Conservation (phyloP, 2,329 filamentous ascomycete genomes). For the Aspergillus transmontanensis region DNA sequence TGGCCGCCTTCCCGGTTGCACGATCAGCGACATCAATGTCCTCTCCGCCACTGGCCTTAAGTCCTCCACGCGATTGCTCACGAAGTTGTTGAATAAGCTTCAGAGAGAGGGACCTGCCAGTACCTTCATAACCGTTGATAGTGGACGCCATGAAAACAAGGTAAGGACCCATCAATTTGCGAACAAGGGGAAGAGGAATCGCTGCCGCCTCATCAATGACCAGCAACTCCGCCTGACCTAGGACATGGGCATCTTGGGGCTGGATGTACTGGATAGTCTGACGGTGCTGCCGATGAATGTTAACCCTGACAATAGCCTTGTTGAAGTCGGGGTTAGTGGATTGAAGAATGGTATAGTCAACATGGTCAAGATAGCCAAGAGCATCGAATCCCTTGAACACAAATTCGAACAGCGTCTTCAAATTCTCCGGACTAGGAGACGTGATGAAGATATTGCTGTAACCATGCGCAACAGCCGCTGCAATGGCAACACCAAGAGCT, state of each 20-base stretch:
- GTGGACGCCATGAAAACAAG: conserved; percentile 99
- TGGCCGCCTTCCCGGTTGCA: conserved; percentile 72
- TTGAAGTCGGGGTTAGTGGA: conserved; percentile 98
- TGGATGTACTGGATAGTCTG: conserved; percentile 99
- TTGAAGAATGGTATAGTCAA: conserved; percentile 97
- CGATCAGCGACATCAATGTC: conserved; percentile 74
- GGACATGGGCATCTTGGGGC: conserved; percentile 90
- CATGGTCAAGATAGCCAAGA: conserved; percentile 88
- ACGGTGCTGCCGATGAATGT: conserved; percentile 89
- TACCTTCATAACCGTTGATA: conserved; percentile 98
- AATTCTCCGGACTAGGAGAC: conserved; percentile 93
- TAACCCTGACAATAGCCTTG: conserved; percentile 96
- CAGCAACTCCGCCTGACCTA: conserved; percentile 91
- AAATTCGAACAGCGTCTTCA: conserved; percentile 98
- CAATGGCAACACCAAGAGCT: conserved; percentile 89
- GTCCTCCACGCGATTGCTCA: conserved; percentile 77
- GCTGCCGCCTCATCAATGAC: conserved; percentile 98
- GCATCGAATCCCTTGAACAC: conserved; percentile 98
- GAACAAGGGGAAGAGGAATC: conserved; percentile 88
- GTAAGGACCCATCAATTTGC: conserved; percentile 94
- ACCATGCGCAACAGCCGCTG: conserved; percentile 89
- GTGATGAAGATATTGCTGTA: conserved; percentile 99
- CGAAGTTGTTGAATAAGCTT: conserved; percentile 97
- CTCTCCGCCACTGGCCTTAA: conserved; percentile 54
- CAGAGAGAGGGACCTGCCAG: conserved; percentile 87